Evolutionary conservation across 805 yeast species (phyloP).

Genomic region (Wickerhamiella nectarea): DNA sequence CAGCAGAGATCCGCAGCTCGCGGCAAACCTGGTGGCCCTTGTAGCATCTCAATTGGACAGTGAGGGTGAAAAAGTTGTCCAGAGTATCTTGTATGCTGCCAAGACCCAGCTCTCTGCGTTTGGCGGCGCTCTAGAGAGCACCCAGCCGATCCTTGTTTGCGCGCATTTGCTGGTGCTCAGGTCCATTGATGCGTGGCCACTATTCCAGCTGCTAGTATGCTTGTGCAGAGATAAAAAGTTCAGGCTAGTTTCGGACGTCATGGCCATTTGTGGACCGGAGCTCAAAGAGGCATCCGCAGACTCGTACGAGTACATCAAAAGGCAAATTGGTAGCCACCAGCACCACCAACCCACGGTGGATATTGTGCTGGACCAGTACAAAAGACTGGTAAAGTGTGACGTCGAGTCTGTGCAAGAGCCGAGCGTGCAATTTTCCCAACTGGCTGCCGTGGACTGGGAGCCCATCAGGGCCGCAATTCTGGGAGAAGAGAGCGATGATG

Average conservation of each 20-base stretch:
- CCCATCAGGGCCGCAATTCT: background rate
- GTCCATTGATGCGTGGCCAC: background rate
- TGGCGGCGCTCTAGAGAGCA: conserved; percentile 27
- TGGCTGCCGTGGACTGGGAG: background rate
- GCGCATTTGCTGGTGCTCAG: background rate
- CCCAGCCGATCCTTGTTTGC: conserved; percentile 37
- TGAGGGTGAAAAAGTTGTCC: conserved; percentile 33
- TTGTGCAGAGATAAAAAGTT: background rate
- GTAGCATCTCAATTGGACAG: conserved; percentile 56
- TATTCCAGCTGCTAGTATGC: conserved; percentile 1
- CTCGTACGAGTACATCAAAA: background rate
- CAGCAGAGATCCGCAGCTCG: conserved; percentile 40
- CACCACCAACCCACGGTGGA: conserved; percentile 29
- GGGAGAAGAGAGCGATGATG: conserved; percentile 12
- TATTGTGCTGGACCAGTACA: conserved; percentile 12
- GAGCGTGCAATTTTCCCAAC: conserved; percentile 16
- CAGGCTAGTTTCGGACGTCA: background rate
- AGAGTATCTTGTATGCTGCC: background rate
- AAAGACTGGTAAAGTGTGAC: background rate
- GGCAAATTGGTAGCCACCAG: background rate
- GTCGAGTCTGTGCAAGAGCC: background rate
- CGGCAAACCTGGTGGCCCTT: conserved; percentile 40
- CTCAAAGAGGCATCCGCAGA: background rate
- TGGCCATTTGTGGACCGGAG: background rate
- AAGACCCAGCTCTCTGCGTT: background rate